A percentile compares a stretch with the other conserved stretches of the same genome.
Conservation (phyloP, 1,139 yeast genomes). For the Blastobotrys indianensis region DNA sequence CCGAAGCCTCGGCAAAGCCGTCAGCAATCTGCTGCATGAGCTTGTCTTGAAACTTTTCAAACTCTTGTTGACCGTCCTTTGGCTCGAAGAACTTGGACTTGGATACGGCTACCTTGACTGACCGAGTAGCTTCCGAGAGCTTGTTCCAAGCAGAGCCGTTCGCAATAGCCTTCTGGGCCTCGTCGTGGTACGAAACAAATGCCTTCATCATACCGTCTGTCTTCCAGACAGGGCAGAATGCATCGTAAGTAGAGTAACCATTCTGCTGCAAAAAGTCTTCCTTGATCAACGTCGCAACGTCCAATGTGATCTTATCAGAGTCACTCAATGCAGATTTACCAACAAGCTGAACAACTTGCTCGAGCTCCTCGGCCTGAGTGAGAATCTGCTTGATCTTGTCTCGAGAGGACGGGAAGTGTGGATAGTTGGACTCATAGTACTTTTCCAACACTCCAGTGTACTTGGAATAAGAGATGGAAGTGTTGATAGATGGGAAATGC, state of each 20-base stretch:
- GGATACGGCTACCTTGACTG: constrained; percentile 88
- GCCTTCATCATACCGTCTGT: constrained; percentile 97
- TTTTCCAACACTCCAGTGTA: constrained; percentile 82
- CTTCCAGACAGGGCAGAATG: constrained; percentile 99
- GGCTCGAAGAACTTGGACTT: constrained; percentile 96
- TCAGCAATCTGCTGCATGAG: constrained; percentile 73
- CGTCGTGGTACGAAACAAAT: constrained; percentile 84
- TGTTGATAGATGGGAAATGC: constrained; percentile 98
- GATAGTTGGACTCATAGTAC: constrained; percentile 79
- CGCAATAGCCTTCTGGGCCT: constrained; percentile 94
- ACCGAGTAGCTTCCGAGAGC: constrained; percentile 79
- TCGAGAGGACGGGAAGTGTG: constrained; percentile 87
- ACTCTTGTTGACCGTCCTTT: constrained; percentile 76
- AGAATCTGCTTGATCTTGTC: constrained; percentile 88
- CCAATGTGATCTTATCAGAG: constrained; percentile 92
- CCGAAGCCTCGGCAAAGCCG: constrained; percentile 92
- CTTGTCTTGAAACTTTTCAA: constrained; percentile 68
- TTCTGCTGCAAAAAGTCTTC: constrained; percentile 99
- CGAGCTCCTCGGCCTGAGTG: constrained; percentile 95
- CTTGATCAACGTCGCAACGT: constrained; percentile 83
- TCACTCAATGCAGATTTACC: constrained; percentile 98
- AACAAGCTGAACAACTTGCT: constrained; percentile 97
- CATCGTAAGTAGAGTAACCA: constrained; percentile 97
- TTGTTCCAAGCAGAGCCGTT: constrained; percentile 94
- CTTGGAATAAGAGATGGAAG: constrained; percentile 92